Evolutionary conservation across 768 basidiomycete species (phyloP).

Genomic region (Vishniacozyma victoriae): DNA sequence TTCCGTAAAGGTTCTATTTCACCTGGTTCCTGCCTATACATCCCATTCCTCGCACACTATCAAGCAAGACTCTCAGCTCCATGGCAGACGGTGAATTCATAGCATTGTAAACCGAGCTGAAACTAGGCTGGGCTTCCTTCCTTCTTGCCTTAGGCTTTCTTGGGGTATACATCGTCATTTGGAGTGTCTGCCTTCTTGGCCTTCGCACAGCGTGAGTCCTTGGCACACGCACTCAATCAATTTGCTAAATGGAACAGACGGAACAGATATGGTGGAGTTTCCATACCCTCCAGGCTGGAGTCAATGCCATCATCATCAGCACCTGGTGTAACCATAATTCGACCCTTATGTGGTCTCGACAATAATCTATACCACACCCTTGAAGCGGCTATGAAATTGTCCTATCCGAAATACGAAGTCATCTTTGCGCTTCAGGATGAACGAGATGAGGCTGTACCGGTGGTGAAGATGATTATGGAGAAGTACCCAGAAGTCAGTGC

Average conservation of each 20-base stretch:
- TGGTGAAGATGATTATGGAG: conserved; percentile 68
- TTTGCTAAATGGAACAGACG: conserved; percentile 52
- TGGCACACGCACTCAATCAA: not conserved
- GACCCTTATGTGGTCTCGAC: conserved; percentile 91
- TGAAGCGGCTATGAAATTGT: conserved; percentile 83
- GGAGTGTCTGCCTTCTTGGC: conserved; percentile 64
- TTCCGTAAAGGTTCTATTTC: too few species aligned
- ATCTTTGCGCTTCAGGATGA: conserved; percentile 85
- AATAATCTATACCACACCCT: conserved; percentile 93
- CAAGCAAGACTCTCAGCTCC: too few species aligned
- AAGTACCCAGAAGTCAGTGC: conserved; percentile 73
- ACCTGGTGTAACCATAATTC: conserved; percentile 87
- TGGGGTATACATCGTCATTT: conserved; percentile 57
- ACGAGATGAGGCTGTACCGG: conserved; percentile 75
- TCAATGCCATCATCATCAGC: conserved; percentile 51
- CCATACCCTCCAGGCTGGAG: conserved; percentile 56
- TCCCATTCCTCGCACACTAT: too few species aligned
- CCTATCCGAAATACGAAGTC: conserved; percentile 87
- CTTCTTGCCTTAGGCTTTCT: conserved; percentile 33
- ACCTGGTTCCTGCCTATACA: too few species aligned
- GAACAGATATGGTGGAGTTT: conserved; percentile 64
- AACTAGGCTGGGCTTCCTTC: too few species aligned
- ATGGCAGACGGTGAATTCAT: too few species aligned
- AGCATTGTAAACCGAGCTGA: too few species aligned
- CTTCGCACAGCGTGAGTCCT: conserved; percentile 63